Base-by-base conservation (phyloP, 331 rosid genomes). In the Telfairia occidentalis region DNA sequence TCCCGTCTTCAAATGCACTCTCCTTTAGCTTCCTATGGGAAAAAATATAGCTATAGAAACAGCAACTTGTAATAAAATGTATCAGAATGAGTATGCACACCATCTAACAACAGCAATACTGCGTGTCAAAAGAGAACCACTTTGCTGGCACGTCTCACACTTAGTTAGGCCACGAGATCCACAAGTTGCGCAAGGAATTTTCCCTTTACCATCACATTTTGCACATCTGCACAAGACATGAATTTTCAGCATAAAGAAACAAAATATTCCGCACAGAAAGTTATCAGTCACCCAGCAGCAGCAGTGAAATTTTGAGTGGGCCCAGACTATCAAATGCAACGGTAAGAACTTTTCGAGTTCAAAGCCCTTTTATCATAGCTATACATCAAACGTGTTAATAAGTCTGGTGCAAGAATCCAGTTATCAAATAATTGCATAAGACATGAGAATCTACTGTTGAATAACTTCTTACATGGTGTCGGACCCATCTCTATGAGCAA, bases 401-500 rank as follows among this genome's bases (percentile, higher is more conserved):
- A 30, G 32, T n/a, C 6, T 35, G 0, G 32, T 73, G 49, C 26
- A n/a, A 73, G 66, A 53, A 74, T 42, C 32, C 18, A 35, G 2
- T 55, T 37, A 16, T 28, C 30, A 1, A 74, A 54, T 24, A 75
- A 38, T 3, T 26, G 18, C 54, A 55, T 3, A 46, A 28, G 38
- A 75, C 16, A 26, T 5, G 43, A 75, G 32, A 45, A 38, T 15
- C n/a, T n/a, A 37, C 34, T 5, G 6, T 5, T 40, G 29, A 83
- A 81, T 35, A 64, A 78, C 97, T 87, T 81, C 97, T 87, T 81
- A 94, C 97, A 82, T 58, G 43, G 97, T 76, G 80, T 94, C 98
- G 73, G 98, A 91, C 80, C 97, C 98, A 87, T 94, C 98, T 81
- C 73, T 87, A 79, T 90, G 98, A 80, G 98, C 98, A 80, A 94